Conservation (phyloP, 768 basidiomycete genomes). For the Kondoa subrosea region DNA sequence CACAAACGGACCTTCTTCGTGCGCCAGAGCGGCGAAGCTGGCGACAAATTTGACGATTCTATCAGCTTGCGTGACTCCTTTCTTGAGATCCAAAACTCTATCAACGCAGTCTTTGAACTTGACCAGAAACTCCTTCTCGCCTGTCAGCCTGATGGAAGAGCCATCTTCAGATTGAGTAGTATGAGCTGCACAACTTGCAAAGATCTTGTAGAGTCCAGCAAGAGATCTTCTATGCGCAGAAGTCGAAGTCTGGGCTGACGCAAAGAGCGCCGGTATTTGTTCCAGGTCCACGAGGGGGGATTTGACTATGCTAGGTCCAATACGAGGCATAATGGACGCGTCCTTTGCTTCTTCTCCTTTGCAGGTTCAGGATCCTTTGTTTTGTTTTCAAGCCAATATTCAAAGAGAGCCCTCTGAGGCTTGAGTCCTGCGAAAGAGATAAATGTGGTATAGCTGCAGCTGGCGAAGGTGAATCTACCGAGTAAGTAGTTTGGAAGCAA, state of each 20-base stretch:
- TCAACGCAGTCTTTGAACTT: slow-evolving; percentile 42
- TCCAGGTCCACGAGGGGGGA: not conserved
- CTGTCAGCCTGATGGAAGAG: slow-evolving; percentile 41
- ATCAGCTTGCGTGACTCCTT: slow-evolving; percentile 59
- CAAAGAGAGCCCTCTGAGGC: too few relatives aligned
- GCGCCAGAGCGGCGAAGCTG: slow-evolving; percentile 55
- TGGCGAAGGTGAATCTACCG: not conserved
- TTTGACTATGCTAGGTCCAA: not conserved
- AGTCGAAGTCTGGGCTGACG: slow-evolving; percentile 18
- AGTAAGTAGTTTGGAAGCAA: too few relatives aligned
- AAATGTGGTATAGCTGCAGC: not conserved
- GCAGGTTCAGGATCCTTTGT: too few relatives aligned
- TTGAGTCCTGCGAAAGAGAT: not conserved
- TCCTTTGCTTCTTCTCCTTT: not conserved
- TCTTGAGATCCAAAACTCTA: slow-evolving; percentile 55
- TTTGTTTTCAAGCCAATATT: too few relatives aligned
- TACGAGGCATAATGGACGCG: not conserved
- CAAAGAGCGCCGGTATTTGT: not conserved
- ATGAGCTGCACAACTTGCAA: slow-evolving; percentile 45
- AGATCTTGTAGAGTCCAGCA: slow-evolving; percentile 63
- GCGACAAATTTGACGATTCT: slow-evolving; percentile 64
- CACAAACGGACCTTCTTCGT: slow-evolving; percentile 50
- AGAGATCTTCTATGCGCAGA: slow-evolving; percentile 83
- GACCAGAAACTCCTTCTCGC: slow-evolving; percentile 61
- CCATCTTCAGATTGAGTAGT: slow-evolving; percentile 32